Evolutionary conservation across 2,329 filamentous ascomycete genomes (phyloP).

Genomic region (Verticillium albo-atrum): DNA sequence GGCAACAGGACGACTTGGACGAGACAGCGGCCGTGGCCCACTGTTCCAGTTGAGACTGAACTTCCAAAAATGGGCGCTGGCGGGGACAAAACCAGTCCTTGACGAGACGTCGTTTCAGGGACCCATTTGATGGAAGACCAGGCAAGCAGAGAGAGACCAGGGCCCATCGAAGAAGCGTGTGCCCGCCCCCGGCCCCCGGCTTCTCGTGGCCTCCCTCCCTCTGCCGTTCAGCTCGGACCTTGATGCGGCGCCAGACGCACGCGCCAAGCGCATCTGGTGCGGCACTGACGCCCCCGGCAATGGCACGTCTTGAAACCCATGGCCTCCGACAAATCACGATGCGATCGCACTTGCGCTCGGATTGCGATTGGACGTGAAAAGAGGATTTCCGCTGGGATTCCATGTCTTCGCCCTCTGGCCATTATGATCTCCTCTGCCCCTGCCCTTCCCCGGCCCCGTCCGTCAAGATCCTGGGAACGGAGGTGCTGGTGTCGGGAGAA

Average conservation of each 20-base stretch:
- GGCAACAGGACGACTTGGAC: background rate
- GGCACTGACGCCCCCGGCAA: background rate
- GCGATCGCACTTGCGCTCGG: background rate
- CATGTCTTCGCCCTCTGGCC: background rate
- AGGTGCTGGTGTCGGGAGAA: background rate
- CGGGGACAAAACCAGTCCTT: background rate
- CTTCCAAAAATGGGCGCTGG: background rate
- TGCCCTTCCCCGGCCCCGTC: background rate
- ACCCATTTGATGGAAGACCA: background rate
- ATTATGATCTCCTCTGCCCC: background rate
- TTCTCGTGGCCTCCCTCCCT: background rate
- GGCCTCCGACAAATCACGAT: background rate
- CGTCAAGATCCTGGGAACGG: background rate
- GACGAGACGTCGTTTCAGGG: background rate
- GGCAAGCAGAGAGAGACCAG: background rate
- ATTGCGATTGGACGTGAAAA: background rate
- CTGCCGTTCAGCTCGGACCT: background rate
- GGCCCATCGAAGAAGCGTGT: background rate
- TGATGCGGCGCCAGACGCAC: background rate
- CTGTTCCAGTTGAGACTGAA: background rate
- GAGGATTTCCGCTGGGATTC: background rate
- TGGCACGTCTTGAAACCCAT: background rate
- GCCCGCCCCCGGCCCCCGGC: background rate
- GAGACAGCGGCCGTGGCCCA: background rate
- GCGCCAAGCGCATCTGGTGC: background rate